A percentile compares a stretch with the other conserved stretches of the same genome.
Evolutionary conservation across 805 yeast species (phyloP).

Genomic region (Yamadazyma ubonensis): DNA sequence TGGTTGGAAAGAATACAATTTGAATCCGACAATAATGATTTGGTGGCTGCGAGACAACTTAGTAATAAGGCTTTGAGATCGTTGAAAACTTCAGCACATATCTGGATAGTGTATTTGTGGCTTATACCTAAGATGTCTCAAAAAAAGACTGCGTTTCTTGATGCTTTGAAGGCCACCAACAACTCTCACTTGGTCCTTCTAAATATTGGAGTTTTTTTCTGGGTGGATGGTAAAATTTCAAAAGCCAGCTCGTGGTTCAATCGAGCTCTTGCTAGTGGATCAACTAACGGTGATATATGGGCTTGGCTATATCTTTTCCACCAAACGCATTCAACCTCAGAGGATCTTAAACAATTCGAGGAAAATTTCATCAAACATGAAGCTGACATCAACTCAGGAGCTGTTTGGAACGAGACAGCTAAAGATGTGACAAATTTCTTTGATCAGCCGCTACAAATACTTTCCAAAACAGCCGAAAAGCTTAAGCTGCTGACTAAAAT

Average conservation of each 20-base stretch:
- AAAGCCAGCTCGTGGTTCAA: constrained; percentile 76
- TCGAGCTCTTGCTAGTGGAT: constrained; percentile 56
- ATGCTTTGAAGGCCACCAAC: constrained; percentile 67
- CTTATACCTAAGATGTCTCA: constrained; percentile 48
- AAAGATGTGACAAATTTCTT: constrained; percentile 52
- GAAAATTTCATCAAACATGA: constrained; percentile 27
- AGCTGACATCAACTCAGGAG: constrained; percentile 63
- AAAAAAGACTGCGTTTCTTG: constrained; percentile 57
- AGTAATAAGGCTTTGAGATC: constrained; percentile 57
- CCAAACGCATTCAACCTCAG: constrained; percentile 35
- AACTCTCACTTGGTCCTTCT: constrained; percentile 59
- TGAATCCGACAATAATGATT: constrained; percentile 52
- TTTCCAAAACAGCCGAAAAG: constrained; percentile 27
- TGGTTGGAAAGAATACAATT: constrained; percentile 59
- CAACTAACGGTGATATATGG: constrained; percentile 75
- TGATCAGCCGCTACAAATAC: constrained; percentile 37
- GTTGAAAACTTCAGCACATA: constrained; percentile 54
- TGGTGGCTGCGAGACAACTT: constrained; percentile 51
- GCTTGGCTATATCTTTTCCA: constrained; percentile 56
- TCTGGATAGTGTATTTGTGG: constrained; percentile 67
- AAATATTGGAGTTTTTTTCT: constrained; percentile 66
- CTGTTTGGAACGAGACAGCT: constrained; percentile 51
- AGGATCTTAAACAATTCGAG: constrained; percentile 37
- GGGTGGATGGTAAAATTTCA: constrained; percentile 58
- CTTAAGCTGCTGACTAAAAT: constrained; percentile 13